phyloP scores from a whole-genome alignment of 2,329 filamentous ascomycete species.

The Colletotrichum tofieldiae region DNA sequence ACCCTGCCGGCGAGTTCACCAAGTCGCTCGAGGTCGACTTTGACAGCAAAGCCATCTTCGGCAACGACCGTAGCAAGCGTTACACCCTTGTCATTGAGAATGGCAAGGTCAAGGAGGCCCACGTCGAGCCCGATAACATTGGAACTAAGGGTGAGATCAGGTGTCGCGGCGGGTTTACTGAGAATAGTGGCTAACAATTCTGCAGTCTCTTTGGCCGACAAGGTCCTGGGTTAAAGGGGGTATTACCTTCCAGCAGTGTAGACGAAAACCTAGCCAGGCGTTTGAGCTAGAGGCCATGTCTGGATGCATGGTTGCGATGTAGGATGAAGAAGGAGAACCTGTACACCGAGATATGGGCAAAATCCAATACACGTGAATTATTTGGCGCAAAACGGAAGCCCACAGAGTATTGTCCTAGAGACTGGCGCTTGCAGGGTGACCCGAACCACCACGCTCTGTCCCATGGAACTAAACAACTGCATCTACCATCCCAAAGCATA shows the following conservation, averaged over 20 bases:
- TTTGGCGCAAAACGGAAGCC: slow-evolving; percentile 1
- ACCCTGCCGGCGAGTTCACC: slow-evolving; percentile 85
- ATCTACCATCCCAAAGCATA: background rate
- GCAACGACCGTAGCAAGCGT: slow-evolving; percentile 86
- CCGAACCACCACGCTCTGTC: too few species aligned
- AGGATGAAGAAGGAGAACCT: background rate
- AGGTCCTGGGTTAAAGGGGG: slow-evolving; percentile 59
- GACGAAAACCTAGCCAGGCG: background rate
- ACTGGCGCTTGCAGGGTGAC: background rate
- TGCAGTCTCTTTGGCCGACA: slow-evolving; percentile 66
- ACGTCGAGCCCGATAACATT: slow-evolving; percentile 91
- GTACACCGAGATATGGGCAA: background rate
- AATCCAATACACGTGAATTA: background rate
- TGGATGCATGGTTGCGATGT: background rate
- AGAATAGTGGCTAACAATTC: slow-evolving; percentile 8
- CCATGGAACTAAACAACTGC: background rate
- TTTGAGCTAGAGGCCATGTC: background rate
- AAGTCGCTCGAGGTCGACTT: slow-evolving; percentile 88
- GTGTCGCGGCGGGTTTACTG: slow-evolving; percentile 15
- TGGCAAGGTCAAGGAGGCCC: slow-evolving; percentile 85
- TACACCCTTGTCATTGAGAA: slow-evolving; percentile 88
- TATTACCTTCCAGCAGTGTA: background rate
- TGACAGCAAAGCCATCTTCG: slow-evolving; percentile 85
- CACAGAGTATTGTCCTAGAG: background rate
- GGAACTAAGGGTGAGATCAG: slow-evolving; percentile 78